Percentiles rank a stretch among this genome's conserved stretches.
Evolutionary conservation across 2,329 filamentous ascomycete species (phyloP).

Genomic region (Hypoxylon sp.): DNA sequence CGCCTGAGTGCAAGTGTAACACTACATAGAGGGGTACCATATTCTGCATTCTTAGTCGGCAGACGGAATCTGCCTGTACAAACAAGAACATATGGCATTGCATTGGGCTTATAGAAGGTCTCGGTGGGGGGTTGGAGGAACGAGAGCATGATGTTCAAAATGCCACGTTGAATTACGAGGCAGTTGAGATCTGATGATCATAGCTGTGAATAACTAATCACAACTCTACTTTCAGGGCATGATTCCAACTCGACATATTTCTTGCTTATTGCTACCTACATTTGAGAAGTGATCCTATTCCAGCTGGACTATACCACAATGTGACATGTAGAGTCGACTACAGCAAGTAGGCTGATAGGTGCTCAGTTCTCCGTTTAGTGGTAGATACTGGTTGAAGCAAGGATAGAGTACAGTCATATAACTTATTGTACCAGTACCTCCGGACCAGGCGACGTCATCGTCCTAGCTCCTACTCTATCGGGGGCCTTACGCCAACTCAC

Average conservation of each 20-base stretch:
- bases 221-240: slow-evolving; percentile 42
- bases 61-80: slow-evolving; percentile 20
- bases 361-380: neutral
- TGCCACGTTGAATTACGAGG: slow-evolving; percentile 10
- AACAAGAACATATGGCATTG: slow-evolving; percentile 8
- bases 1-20: slow-evolving; percentile 13
- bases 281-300: neutral
- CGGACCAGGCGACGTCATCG: neutral
- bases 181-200: neutral
- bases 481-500: neutral
- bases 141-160: slow-evolving; percentile 8
- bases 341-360: neutral
- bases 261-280: slow-evolving; percentile 6
- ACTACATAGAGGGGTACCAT: slow-evolving; percentile 35
- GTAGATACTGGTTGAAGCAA: neutral
- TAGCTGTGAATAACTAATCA: slow-evolving; percentile 32
- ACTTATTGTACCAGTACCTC: neutral
- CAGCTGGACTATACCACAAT: neutral
- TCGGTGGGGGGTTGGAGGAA: neutral
- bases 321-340: neutral
- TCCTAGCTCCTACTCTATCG: neutral
- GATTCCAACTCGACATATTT: neutral
- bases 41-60: slow-evolving; percentile 16
- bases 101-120: slow-evolving; percentile 29
- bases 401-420: neutral